Conservation (phyloP, 768 basidiomycete genomes). For the Bullera alba region DNA sequence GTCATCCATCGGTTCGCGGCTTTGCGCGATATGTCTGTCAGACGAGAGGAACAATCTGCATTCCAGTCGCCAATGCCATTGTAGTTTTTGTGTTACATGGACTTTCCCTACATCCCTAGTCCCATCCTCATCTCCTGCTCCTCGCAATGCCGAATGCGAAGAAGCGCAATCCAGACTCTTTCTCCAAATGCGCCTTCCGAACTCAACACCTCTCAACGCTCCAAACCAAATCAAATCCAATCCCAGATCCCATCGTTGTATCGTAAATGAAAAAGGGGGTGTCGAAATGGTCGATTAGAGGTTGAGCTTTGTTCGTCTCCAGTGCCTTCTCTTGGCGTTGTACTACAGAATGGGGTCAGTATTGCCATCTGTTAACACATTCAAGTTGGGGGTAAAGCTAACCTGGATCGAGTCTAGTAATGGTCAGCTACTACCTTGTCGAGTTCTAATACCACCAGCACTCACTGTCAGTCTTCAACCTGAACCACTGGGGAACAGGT, state of each 20-base stretch:
- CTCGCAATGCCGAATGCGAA: too few species aligned
- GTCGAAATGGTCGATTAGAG: slow-evolving; percentile 55
- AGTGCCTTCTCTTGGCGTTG: slow-evolving; percentile 82
- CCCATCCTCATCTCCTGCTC: too few species aligned
- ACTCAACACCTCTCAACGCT: neutral
- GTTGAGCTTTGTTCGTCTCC: slow-evolving; percentile 98
- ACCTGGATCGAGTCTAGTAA: slow-evolving; percentile 31
- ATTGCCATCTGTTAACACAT: slow-evolving; percentile 45
- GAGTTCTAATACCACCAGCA: slow-evolving; percentile 48
- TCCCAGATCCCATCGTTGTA: neutral
- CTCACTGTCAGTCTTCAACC: slow-evolving; percentile 84
- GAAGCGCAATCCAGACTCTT: too few species aligned
- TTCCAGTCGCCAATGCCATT: too few species aligned
- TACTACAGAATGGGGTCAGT: slow-evolving; percentile 28
- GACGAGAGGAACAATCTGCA: too few species aligned
- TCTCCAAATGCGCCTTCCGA: too few species aligned
- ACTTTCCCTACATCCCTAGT: too few species aligned
- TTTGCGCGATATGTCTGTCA: too few species aligned
- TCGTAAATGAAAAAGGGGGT: neutral
- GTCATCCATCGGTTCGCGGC: too few species aligned
- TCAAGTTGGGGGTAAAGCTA: slow-evolving; percentile 6
- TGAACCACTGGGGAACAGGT: slow-evolving; percentile 99
- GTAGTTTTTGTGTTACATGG: too few species aligned
- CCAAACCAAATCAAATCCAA: neutral
- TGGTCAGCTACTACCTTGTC: neutral